Base-by-base conservation (phyloP, 2,329 filamentous ascomycete species). In the Cercospora zeae-maydis region DNA sequence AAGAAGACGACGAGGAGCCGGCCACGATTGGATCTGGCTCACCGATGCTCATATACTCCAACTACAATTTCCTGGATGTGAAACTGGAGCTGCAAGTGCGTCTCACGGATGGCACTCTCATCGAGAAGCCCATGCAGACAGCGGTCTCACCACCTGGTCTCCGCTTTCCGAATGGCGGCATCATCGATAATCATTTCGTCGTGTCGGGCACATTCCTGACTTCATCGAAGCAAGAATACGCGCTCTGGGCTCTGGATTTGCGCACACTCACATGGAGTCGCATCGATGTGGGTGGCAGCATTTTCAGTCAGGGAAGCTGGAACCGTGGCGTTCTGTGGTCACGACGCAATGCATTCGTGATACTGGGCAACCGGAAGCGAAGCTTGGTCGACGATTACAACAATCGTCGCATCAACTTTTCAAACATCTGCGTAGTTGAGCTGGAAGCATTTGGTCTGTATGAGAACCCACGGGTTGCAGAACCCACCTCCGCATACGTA, bases 301-400 rank as follows among this genome's bases (percentile, higher is more conserved):
- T 98, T 2, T 98, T 99, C 76, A 93, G 91, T 72, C 92, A 96
- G 75, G 95, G 95, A 49, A 98, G 93, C 76, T 99, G 95, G 95
- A 99, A 99, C 74, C 85, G 95, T 62, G 95, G 95, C 42, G 86
- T 99, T 31, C 78, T 99, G 7, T 99, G 95, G 95, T 90, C 91
- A 72, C 86, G 93, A 47, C 86, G 95, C 66, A 99, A 97, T 74
- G 91, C 92, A 0, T 99, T 98, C 78, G 92, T 98, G 34, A 93
- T 99, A 66, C 82, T 99, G 37, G 95, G 95, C 52, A 96, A 97
- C 75, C 86, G 95, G 37, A 96, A 96, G 77, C 84, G 95, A 66
- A 97, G 91, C 69, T 82, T 99, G 33, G 93, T 98, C 0, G 93
- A 99, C 70, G 95, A 99, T 76, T 99, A 99, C 77, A 98, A 98